Base-by-base conservation (phyloP, 371 early-diverging fungal genomes). In the Rhizopus sp. region DNA sequence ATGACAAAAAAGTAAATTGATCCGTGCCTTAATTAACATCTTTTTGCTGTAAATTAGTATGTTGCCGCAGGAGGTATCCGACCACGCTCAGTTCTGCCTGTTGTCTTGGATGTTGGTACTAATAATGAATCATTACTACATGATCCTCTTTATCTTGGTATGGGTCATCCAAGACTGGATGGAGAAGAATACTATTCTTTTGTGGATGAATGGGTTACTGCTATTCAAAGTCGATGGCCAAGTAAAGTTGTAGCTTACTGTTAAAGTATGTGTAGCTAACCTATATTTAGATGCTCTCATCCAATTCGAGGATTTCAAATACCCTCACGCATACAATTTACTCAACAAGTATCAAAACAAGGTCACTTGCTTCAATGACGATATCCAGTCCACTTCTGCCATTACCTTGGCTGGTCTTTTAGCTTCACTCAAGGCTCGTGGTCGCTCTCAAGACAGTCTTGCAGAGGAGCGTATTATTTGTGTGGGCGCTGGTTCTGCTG, bases 401-500 rank as follows among this genome's bases (percentile, higher is more conserved):
- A 82, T 86, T 39, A 79, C 83, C 23, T 57, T 86, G 53, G 86
- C 86, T n/a, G 82, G 85, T 71, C 73, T 86, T 33, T 68, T 86
- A 30, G 81, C 82, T 32, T 70, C 85, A 1, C 54, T 88, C 23
- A 85, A 84, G 57, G 83, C 81, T 9, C 77, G 84, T 57, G 69
- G 79, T 0, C 42, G 42, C 12, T 45, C 70, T 23, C 75, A 76
- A 50, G 79, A 84, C 7, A 65, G 66, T 9, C 50, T 79, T 13
- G 50, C 60, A 6, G 50, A 75, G 39, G 80, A 79, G 50, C 76
- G 80, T 15, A 82, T 87, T 35, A 63, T 88, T 9, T 86, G 85
- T 61, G 82, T 85, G 23, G 88, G 88, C 17, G 85, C 88, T n/a
- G 88, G 88, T 4, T 80, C 82, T 34, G 85, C 88, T 10, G 88